Evolutionary conservation across 2,329 filamentous ascomycete species (phyloP).

Genomic region (Botryotinia globosa): DNA sequence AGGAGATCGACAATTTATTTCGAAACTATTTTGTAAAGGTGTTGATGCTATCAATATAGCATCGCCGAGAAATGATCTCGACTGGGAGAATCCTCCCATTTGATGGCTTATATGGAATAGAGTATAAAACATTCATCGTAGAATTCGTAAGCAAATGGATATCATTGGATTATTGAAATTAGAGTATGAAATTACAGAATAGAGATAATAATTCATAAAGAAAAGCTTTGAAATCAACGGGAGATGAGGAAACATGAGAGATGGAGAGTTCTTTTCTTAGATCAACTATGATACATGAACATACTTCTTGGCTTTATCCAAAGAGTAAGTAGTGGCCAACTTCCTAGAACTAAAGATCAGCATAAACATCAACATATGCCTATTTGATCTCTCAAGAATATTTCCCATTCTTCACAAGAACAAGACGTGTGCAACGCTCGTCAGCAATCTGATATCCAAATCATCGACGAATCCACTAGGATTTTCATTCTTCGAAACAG

Average conservation of each 20-base stretch:
- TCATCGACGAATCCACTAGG: neutral
- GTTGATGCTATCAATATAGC: neutral
- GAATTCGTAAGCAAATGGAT: neutral
- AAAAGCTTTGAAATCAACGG: neutral
- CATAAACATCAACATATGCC: neutral
- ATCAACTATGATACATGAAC: slow-evolving; percentile 8
- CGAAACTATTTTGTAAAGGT: neutral
- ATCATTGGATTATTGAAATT: neutral
- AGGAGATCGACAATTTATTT: neutral
- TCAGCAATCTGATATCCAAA: neutral
- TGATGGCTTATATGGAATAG: neutral
- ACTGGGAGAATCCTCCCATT: neutral
- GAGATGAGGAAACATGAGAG: neutral
- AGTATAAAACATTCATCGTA: neutral
- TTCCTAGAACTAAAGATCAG: neutral
- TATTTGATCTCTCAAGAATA: neutral
- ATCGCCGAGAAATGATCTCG: neutral
- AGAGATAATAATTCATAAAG: neutral
- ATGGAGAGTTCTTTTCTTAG: slow-evolving; percentile 20
- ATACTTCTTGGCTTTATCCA: neutral
- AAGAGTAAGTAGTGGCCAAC: neutral
- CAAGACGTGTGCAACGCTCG: neutral
- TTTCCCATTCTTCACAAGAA: neutral
- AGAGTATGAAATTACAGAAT: neutral
- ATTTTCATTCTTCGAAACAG: neutral